Evolutionary conservation across 495 filamentous ascomycete species (phyloP).

Genomic region (Rostrohypoxylon terebratum): DNA sequence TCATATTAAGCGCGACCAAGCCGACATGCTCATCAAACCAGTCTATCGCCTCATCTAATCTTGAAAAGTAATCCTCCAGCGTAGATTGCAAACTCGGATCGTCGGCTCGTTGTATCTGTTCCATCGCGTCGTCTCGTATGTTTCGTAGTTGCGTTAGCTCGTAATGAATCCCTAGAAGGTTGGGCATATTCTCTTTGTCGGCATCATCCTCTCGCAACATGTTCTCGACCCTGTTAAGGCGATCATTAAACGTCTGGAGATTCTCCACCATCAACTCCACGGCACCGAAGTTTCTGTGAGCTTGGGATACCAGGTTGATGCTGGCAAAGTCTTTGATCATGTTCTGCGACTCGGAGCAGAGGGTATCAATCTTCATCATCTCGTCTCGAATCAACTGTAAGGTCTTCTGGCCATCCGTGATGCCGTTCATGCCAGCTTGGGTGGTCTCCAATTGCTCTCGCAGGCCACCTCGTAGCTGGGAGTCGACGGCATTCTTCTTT

Average conservation of each 20-base stretch:
- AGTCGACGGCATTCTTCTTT: constrained; percentile 92
- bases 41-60: constrained; percentile 86
- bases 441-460: constrained; percentile 92
- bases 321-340: constrained; percentile 98
- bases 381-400: constrained; percentile 94
- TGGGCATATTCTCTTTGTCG: constrained; percentile 89
- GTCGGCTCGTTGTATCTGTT: constrained; percentile 83
- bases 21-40: constrained; percentile 97
- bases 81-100: constrained; percentile 81
- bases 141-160: constrained; percentile 90
- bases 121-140: constrained; percentile 94
- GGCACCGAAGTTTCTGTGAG: constrained; percentile 92
- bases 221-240: constrained; percentile 76
- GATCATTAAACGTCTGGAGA: constrained; percentile 83
- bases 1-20: constrained; percentile 86
- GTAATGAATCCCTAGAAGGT: constrained; percentile 88
- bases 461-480: constrained; percentile 86
- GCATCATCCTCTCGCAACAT: constrained; percentile 84
- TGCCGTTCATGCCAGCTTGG: constrained; percentile 86
- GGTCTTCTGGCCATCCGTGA: constrained; percentile 87
- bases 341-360: constrained; percentile 94
- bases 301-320: constrained; percentile 92
- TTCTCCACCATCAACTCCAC: constrained; percentile 92
- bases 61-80: constrained; percentile 85
- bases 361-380: constrained; percentile 97